These are phyloP conservation scores for Alternaria gaisen DNA, from an alignment of 2,329 filamentous ascomycete species.

Conservation along the genomic window DNA sequence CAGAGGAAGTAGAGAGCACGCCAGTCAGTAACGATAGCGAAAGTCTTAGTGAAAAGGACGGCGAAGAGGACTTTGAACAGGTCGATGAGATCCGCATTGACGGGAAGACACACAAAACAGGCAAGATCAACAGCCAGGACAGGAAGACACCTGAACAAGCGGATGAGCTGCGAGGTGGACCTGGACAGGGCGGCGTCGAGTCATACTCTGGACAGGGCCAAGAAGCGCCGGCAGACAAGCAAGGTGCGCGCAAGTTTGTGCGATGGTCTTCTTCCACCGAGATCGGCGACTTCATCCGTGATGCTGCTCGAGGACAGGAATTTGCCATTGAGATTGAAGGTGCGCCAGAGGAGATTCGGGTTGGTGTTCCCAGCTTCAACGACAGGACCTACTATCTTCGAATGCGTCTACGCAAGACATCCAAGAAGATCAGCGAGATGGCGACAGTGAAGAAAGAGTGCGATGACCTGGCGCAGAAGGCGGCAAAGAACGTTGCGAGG, in stretches of 20 bases:
- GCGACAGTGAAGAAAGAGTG: slow-evolving; percentile 82
- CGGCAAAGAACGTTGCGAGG: slow-evolving; percentile 80
- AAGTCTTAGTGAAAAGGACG: slow-evolving; percentile 31
- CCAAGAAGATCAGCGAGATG: slow-evolving; percentile 72
- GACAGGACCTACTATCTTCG: slow-evolving; percentile 92
- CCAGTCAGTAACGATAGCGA: slow-evolving; percentile 41
- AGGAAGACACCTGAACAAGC: slow-evolving; percentile 43
- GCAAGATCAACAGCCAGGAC: slow-evolving; percentile 48
- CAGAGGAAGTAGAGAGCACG: slow-evolving; percentile 36
- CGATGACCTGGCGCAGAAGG: slow-evolving; percentile 77
- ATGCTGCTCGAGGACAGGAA: slow-evolving; percentile 83
- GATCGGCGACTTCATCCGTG: slow-evolving; percentile 91
- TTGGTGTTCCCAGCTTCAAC: slow-evolving; percentile 85
- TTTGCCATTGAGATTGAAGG: slow-evolving; percentile 87
- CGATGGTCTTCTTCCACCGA: slow-evolving; percentile 90
- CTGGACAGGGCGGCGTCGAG: slow-evolving; percentile 69
- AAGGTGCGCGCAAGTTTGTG: slow-evolving; percentile 72
- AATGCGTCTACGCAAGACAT: slow-evolving; percentile 76
- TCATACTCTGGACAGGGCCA: slow-evolving; percentile 76
- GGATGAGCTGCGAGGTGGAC: slow-evolving; percentile 55
- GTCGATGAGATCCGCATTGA: slow-evolving; percentile 62
- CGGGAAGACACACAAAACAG: slow-evolving; percentile 58
- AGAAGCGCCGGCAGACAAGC: slow-evolving; percentile 56
- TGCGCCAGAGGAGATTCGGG: slow-evolving; percentile 70
- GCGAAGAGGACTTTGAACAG: slow-evolving; percentile 55